Conservation (phyloP, 1,139 yeast species). For the Blastobotrys illinoisensis region DNA sequence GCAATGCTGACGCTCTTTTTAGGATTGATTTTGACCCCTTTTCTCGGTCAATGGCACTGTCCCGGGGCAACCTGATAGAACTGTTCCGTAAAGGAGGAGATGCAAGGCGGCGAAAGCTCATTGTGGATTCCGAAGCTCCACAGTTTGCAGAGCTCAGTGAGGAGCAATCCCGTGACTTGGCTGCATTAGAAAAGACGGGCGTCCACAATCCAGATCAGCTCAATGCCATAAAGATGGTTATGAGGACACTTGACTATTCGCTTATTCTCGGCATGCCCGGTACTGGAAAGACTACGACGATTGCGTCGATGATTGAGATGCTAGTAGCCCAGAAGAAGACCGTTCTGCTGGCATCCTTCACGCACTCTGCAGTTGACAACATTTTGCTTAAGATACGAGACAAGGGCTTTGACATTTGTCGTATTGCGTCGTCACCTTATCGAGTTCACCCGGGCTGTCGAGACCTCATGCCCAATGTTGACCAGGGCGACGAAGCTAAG, state of each 20-base stretch:
- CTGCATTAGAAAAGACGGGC: slow-evolving; percentile 4
- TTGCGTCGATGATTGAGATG: slow-evolving; percentile 63
- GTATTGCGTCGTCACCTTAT: slow-evolving; percentile 36
- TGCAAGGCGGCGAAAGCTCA: slow-evolving; percentile 43
- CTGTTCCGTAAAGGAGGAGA: slow-evolving; percentile 51
- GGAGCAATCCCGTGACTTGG: not conserved
- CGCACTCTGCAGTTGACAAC: slow-evolving; percentile 95
- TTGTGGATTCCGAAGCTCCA: slow-evolving; percentile 58
- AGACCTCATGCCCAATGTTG: slow-evolving; percentile 46
- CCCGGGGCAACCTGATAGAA: slow-evolving; percentile 69
- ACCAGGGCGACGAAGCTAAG: slow-evolving; percentile 20
- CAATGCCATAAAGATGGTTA: slow-evolving; percentile 58
- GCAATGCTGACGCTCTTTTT: slow-evolving; percentile 28
- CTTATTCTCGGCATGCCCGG: slow-evolving; percentile 97
- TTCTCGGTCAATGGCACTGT: slow-evolving; percentile 67
- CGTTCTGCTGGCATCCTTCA: slow-evolving; percentile 76
- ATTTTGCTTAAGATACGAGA: slow-evolving; percentile 66
- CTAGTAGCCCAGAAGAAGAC: slow-evolving; percentile 58
- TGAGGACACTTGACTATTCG: slow-evolving; percentile 67
- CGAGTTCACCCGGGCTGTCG: slow-evolving; percentile 61
- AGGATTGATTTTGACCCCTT: slow-evolving; percentile 80
- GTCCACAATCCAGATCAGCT: slow-evolving; percentile 63
- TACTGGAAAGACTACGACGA: slow-evolving; percentile 93
- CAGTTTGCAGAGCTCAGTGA: slow-evolving; percentile 28
- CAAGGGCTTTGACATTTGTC: slow-evolving; percentile 40